These are phyloP conservation scores for Adansonia gregorii DNA, from an alignment of 441 rosid genomes.

Conservation along the genomic window DNA sequence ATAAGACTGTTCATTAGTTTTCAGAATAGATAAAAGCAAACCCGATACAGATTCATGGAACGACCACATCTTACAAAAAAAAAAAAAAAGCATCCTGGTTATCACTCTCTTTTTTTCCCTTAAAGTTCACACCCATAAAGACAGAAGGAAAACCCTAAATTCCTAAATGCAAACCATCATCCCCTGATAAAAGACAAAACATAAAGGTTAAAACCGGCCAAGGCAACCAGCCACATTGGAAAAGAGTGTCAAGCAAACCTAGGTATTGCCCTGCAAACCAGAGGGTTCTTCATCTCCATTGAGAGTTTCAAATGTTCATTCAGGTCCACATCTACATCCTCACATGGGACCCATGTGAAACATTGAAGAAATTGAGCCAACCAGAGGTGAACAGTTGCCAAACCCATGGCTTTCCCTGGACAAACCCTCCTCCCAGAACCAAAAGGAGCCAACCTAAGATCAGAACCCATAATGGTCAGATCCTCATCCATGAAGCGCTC, in stretches of 20 bases:
- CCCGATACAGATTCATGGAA: not conserved
- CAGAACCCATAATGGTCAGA: conserved; percentile 57
- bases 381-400: conserved; percentile 57
- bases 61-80: not conserved
- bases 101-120: not conserved
- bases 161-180: not conserved
- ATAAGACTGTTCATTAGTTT: not conserved
- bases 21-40: not conserved
- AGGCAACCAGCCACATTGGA: not conserved
- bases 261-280: conserved; percentile 50
- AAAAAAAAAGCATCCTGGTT: not conserved
- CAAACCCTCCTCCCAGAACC: conserved; percentile 66
- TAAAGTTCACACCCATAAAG: no score
- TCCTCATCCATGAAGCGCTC: conserved; percentile 39
- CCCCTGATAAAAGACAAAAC: not conserved
- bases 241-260: conserved; percentile 26
- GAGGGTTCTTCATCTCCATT: conserved; percentile 51
- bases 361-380: conserved; percentile 48
- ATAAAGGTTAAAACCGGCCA: not conserved
- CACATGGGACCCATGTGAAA: conserved; percentile 49
- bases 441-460: conserved; percentile 59
- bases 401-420: conserved; percentile 61
- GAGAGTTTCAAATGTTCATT: conserved; percentile 56
- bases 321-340: conserved; percentile 34
- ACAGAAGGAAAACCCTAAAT: not conserved